Evolutionary conservation across 1,284 basidiomycete species (phyloP).

Genomic region (Sporisorium graminicola): DNA sequence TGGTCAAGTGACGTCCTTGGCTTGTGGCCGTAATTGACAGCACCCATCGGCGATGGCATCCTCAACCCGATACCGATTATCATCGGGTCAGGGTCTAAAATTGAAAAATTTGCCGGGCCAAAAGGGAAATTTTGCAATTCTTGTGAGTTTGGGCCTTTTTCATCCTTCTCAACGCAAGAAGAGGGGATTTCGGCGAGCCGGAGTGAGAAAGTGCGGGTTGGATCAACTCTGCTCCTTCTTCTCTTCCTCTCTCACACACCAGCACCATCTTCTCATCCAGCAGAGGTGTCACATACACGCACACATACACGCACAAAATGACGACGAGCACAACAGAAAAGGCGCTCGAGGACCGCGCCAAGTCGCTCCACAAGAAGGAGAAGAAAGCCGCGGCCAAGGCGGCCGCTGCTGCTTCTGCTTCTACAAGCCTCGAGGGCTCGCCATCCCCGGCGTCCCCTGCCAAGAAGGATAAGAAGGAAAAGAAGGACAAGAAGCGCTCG

Average conservation of each 20-base stretch:
- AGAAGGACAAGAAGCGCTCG: slow-evolving; percentile 59
- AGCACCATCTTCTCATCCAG: slow-evolving; percentile 2
- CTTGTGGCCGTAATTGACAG: slow-evolving; percentile 21
- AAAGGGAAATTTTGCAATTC: slow-evolving; percentile 13
- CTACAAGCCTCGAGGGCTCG: slow-evolving; percentile 22
- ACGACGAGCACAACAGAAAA: slow-evolving; percentile 38
- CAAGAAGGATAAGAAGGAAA: slow-evolving; percentile 61
- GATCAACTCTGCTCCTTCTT: neutral
- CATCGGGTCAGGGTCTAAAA: slow-evolving; percentile 33
- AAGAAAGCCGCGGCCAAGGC: slow-evolving; percentile 62
- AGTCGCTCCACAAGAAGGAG: slow-evolving; percentile 62
- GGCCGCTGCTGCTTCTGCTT: slow-evolving; percentile 23
- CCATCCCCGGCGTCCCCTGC: slow-evolving; percentile 34
- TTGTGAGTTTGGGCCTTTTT: slow-evolving; percentile 14
- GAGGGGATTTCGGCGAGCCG: too few species aligned
- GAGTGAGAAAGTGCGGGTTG: slow-evolving; percentile 10
- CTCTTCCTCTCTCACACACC: slow-evolving; percentile 4
- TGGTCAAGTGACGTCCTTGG: slow-evolving; percentile 17
- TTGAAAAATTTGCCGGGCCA: slow-evolving; percentile 30
- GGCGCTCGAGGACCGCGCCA: slow-evolving; percentile 54
- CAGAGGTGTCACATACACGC: slow-evolving; percentile 13
- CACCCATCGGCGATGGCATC: slow-evolving; percentile 21
- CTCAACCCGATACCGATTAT: neutral
- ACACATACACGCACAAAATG: slow-evolving; percentile 16
- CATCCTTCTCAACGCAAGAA: slow-evolving; percentile 1